Percentiles rank a stretch among this genome's conserved stretches.
phyloP scores from a whole-genome alignment of 441 rosid genomes.

The Lepidium campestre region DNA sequence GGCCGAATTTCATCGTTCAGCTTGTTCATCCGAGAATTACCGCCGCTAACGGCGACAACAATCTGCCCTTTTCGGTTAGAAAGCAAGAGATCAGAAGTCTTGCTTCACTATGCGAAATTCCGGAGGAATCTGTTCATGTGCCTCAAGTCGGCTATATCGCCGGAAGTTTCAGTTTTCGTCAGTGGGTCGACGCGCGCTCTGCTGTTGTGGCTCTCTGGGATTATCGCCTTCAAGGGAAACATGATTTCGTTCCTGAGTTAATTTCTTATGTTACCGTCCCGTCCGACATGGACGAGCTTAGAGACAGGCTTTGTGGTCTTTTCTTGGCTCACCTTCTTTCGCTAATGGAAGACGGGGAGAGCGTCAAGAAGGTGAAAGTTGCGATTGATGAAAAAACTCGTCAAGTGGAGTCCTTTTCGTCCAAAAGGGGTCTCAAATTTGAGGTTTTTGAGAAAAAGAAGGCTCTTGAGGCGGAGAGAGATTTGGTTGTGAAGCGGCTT shows the following conservation, averaged over 20 bases:
- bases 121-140: slow-evolving; percentile 10
- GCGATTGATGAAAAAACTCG: slow-evolving; percentile 29
- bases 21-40: slow-evolving; percentile 8
- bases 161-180: slow-evolving; percentile 36
- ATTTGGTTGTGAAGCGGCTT: slow-evolving; percentile 36
- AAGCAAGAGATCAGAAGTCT: slow-evolving; percentile 1
- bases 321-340: slow-evolving; percentile 30
- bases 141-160: slow-evolving; percentile 19
- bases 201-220: slow-evolving; percentile 44
- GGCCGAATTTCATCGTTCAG: slow-evolving; percentile 30
- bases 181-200: slow-evolving; percentile 49
- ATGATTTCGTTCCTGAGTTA: slow-evolving; percentile 29
- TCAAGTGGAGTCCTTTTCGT: slow-evolving; percentile 24
- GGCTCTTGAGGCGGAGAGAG: slow-evolving; percentile 29
- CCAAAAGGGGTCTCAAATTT: neutral
- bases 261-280: slow-evolving; percentile 31
- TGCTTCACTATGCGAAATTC: neutral
- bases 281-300: slow-evolving; percentile 38
- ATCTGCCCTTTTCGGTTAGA: neutral
- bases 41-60: neutral
- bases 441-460: slow-evolving; percentile 28
- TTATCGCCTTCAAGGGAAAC: slow-evolving; percentile 38
- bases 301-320: slow-evolving; percentile 27
- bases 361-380: slow-evolving; percentile 31
- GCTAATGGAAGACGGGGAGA: slow-evolving; percentile 32